Evolutionary conservation across 805 yeast species (phyloP).

Genomic region (Suhomyces tanzawaensis): DNA sequence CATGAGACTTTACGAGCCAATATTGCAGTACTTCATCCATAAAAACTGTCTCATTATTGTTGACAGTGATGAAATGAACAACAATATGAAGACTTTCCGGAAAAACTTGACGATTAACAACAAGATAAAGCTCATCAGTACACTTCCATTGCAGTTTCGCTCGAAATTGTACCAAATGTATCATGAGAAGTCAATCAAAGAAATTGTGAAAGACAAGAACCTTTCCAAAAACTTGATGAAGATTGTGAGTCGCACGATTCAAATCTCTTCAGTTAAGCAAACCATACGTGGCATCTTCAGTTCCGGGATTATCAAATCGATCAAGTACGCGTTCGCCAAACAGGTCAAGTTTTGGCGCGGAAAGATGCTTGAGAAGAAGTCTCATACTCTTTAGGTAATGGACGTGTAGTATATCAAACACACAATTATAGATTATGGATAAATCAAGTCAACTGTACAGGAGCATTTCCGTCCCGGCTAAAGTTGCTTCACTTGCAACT

Average conservation of each 20-base stretch:
- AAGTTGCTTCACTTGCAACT: neutral
- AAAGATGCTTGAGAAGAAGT: slow-evolving; percentile 4
- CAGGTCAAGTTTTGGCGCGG: slow-evolving; percentile 26
- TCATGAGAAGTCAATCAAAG: slow-evolving; percentile 37
- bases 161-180: slow-evolving; percentile 26
- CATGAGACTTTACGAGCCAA: slow-evolving; percentile 70
- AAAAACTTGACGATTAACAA: slow-evolving; percentile 19
- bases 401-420: no score
- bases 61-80: slow-evolving; percentile 11
- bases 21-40: slow-evolving; percentile 27
- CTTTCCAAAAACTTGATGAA: slow-evolving; percentile 31
- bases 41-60: slow-evolving; percentile 17
- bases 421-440: neutral
- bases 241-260: slow-evolving; percentile 48
- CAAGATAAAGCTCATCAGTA: slow-evolving; percentile 19
- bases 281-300: slow-evolving; percentile 80
- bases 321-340: slow-evolving; percentile 77
- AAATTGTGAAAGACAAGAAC: slow-evolving; percentile 43
- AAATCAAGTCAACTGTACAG: neutral
- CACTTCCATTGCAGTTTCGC: slow-evolving; percentile 21
- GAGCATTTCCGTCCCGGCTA: neutral
- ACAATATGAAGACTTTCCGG: slow-evolving; percentile 13
- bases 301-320: slow-evolving; percentile 74
- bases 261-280: slow-evolving; percentile 68
- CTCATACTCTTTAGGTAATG: no score